Base-by-base conservation (phyloP, 768 basidiomycete genomes). In the Tulasnella sp. region DNA sequence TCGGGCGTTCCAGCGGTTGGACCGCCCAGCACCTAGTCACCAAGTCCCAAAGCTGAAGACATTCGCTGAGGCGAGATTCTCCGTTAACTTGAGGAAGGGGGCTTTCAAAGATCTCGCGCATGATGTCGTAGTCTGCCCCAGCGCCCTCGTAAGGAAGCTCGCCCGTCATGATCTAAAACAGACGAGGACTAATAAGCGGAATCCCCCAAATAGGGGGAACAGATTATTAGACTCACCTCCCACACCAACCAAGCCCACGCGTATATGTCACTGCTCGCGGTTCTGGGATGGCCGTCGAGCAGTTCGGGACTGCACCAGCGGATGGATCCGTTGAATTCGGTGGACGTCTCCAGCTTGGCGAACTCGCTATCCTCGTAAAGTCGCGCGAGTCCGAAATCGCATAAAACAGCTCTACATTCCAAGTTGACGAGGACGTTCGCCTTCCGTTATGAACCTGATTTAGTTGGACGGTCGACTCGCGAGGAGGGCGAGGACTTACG, bases 241-340 rank as follows among this genome's bases (percentile, higher is more conserved):
- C 31, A 18, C 9, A 75, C 36, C 16, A 75, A 24, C n/a, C 42
- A 75, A 12, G 36, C 42, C 74, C 74, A 75, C 14, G 74, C 74
- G 18, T 42, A 75, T 27, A 75, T 14, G 12, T 75, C 74, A 75
- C 74, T 75, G 10, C 19, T 42, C 21, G 74, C 21, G 21, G 38
- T 40, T 12, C 74, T 21, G 6, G 74, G 74, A 19, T 21, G 14
- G 6, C 74, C 74, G 14, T 39, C 34, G 39, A 75, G 31, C 6
- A 75, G 27, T 27, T 75, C 74, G 14, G 74, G 74, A 42, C 74
- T 75, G 27, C 74, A 75, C 74, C 74, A 75, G 24, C 74, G 74
- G 19, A 75, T 40, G 18, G 74, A 75, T 27, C 74, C 74, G 14
- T 40, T 75, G 16, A 75, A 75, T 14, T 39, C 74, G 3, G 27